Conservation (phyloP, 1,284 basidiomycete genomes). For the Moesziomyces globuligerus region DNA sequence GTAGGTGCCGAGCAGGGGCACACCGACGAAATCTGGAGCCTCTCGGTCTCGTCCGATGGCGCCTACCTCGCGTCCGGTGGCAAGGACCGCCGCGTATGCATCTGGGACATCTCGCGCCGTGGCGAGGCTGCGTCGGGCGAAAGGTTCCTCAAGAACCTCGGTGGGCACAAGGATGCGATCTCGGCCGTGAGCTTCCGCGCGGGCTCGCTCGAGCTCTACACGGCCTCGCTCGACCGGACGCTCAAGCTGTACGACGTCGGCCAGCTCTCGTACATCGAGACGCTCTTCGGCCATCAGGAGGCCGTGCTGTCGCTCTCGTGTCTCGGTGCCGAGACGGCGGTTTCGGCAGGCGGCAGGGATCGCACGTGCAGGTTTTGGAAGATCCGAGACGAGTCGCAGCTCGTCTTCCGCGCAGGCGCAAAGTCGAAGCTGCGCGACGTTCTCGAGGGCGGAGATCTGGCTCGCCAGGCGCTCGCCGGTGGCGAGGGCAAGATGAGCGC, state of each 20-base stretch:
- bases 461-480: conserved; percentile 63
- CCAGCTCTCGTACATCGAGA: conserved; percentile 91
- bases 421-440: conserved; percentile 76
- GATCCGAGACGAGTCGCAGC: conserved; percentile 91
- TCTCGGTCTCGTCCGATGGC: conserved; percentile 87
- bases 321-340: conserved; percentile 82
- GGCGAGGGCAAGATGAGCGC: conserved; percentile 37
- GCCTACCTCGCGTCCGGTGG: conserved; percentile 86
- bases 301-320: conserved; percentile 80
- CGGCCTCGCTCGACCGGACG: conserved; percentile 88
- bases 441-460: conserved; percentile 79
- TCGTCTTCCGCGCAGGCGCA: conserved; percentile 93
- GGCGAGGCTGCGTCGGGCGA: too few species aligned
- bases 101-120: conserved; percentile 44
- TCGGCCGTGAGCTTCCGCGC: conserved; percentile 83
- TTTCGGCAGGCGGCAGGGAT: conserved; percentile 89
- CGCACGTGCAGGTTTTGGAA: conserved; percentile 96
- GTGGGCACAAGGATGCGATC: conserved; percentile 57
- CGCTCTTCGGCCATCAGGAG: conserved; percentile 97
- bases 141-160: conserved; percentile 79
- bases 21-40: conserved; percentile 81
- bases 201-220: conserved; percentile 77
- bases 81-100: conserved; percentile 74
- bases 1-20: conserved; percentile 74
- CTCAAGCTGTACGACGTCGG: conserved; percentile 88